These are phyloP conservation scores for Rhinocladiella mackenziei DNA, from an alignment of 2,329 filamentous ascomycete genomes.

Conservation along the genomic window DNA sequence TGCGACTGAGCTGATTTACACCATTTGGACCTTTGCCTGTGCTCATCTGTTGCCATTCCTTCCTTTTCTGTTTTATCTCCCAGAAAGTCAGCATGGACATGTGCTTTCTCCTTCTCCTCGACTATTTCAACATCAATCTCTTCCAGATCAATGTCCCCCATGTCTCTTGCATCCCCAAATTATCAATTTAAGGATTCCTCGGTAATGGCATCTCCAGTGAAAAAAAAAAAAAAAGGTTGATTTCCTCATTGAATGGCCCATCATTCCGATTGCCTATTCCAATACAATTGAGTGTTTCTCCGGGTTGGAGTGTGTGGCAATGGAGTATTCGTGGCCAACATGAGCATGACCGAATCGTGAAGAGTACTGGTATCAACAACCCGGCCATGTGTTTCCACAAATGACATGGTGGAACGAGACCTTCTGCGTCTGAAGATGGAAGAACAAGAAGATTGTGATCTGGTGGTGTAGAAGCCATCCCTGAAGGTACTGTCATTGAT, in stretches of 20 bases:
- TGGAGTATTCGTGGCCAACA: conserved; percentile 25
- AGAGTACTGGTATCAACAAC: conserved; percentile 21
- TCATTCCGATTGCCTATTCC: too few species aligned
- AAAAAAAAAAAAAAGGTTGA: too few species aligned
- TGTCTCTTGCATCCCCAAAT: neutral
- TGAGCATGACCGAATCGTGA: conserved; percentile 24
- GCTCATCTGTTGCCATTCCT: too few species aligned
- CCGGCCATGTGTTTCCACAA: conserved; percentile 18
- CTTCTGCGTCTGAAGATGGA: conserved; percentile 16
- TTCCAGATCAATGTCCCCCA: neutral
- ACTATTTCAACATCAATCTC: neutral
- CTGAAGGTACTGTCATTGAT: neutral
- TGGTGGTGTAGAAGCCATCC: neutral
- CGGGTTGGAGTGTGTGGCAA: conserved; percentile 16
- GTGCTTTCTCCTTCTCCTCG: too few species aligned
- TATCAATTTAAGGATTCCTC: neutral
- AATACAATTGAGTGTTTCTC: neutral
- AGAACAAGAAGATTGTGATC: conserved; percentile 6
- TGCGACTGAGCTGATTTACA: too few species aligned
- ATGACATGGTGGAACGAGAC: conserved; percentile 12
- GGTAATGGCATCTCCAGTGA: neutral
- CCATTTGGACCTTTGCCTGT: too few species aligned
- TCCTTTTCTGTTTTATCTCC: too few species aligned
- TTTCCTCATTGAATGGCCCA: too few species aligned
- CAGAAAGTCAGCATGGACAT: too few species aligned